Conservation (phyloP, 2,329 filamentous ascomycete species). For the Xylariaceae sp. region DNA sequence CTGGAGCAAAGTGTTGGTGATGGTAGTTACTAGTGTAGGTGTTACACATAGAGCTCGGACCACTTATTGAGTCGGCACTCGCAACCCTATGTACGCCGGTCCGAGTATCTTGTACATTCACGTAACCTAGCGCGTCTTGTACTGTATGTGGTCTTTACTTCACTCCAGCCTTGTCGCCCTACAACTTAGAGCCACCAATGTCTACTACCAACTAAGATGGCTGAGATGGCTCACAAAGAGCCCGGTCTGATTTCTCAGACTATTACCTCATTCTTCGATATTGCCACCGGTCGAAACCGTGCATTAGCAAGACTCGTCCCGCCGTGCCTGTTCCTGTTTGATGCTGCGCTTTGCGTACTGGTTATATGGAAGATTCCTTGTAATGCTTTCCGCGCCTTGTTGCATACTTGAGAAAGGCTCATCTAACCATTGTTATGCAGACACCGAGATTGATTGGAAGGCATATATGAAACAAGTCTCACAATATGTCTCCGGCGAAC, state of each 20-base stretch:
- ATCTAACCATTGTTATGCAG: slow-evolving; percentile 42
- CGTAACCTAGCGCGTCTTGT: too few relatives aligned
- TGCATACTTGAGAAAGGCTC: background rate
- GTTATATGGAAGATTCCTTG: slow-evolving; percentile 84
- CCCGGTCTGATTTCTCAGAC: slow-evolving; percentile 32
- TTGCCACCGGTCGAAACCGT: slow-evolving; percentile 52
- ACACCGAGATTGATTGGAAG: slow-evolving; percentile 97
- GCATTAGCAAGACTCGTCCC: slow-evolving; percentile 53
- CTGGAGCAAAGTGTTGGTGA: too few relatives aligned
- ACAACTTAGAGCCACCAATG: slow-evolving; percentile 2
- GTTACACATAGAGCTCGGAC: too few relatives aligned
- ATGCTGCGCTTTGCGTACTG: slow-evolving; percentile 71
- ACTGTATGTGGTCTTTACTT: too few relatives aligned
- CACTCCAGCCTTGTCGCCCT: slow-evolving; percentile 11
- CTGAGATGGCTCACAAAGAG: slow-evolving; percentile 29
- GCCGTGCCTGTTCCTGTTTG: slow-evolving; percentile 67
- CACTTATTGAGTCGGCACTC: too few relatives aligned
- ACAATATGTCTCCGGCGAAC: slow-evolving; percentile 80
- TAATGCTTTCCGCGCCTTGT: slow-evolving; percentile 48
- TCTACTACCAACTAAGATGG: too few relatives aligned
- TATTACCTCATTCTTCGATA: slow-evolving; percentile 41
- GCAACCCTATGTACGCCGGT: too few relatives aligned
- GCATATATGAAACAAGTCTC: slow-evolving; percentile 95
- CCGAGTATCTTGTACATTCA: too few relatives aligned
- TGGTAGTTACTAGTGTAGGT: too few relatives aligned